Conservation (phyloP, 257 asterid species). For the Solanum okadae region DNA sequence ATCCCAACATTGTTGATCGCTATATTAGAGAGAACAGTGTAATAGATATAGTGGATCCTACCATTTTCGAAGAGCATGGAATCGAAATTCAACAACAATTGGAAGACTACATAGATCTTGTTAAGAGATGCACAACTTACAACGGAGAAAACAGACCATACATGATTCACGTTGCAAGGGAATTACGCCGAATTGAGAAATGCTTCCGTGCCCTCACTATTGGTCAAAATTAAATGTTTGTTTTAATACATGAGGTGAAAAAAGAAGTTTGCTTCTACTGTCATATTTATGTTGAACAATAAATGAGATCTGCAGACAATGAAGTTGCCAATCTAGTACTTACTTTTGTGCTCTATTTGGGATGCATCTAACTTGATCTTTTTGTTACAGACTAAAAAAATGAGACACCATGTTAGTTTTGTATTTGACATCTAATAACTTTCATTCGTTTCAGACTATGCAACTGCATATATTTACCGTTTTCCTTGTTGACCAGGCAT, state of each 20-base stretch:
- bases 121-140: background rate
- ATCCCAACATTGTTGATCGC: fast-evolving
- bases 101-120: background rate
- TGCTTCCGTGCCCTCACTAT: background rate
- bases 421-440: no score
- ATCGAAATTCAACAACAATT: background rate
- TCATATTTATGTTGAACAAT: background rate
- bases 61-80: background rate
- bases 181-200: background rate
- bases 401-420: no score
- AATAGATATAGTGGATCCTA: no score
- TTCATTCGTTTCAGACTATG: no score
- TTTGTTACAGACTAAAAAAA: no score
- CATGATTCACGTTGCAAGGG: background rate
- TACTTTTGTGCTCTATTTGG: background rate
- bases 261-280: background rate
- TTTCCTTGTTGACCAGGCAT: no score
- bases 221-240: background rate
- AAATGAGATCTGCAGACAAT: background rate
- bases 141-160: background rate
- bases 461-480: no score
- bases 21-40: fast-evolving
- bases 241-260: background rate
- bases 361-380: no score
- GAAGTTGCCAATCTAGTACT: no score